A percentile compares a stretch with the other conserved stretches of the same genome.
phyloP scores from a whole-genome alignment of 2,329 filamentous ascomycete genomes.

The Fusarium agapanthi region DNA sequence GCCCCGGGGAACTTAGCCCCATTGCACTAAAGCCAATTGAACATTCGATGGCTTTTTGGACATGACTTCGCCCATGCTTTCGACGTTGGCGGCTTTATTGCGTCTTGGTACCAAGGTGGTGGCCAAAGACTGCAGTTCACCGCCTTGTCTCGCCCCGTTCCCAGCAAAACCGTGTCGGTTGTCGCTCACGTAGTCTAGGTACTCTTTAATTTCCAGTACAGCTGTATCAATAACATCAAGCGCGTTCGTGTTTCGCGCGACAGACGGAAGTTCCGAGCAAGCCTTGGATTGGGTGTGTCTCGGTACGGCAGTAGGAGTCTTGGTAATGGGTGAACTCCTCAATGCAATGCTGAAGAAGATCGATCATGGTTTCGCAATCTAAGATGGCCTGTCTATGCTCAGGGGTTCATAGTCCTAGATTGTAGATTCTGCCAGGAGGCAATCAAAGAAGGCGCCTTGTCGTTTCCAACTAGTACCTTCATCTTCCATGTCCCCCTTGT shows the following conservation, averaged over 20 bases:
- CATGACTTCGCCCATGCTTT: background rate
- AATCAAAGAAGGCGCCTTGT: background rate
- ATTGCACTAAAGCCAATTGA: background rate
- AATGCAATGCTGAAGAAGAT: background rate
- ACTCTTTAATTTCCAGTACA: background rate
- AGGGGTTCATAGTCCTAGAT: background rate
- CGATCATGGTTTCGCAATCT: background rate
- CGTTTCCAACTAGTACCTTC: background rate
- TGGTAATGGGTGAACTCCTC: background rate
- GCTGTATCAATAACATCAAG: background rate
- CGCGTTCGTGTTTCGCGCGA: background rate
- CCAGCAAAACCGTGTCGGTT: background rate
- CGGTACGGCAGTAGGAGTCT: background rate
- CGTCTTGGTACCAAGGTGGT: background rate
- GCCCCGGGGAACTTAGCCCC: background rate
- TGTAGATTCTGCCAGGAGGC: background rate
- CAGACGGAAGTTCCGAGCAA: background rate
- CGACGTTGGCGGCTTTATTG: background rate
- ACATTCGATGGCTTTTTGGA: too few relatives aligned
- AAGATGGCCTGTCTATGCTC: background rate
- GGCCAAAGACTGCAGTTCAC: background rate
- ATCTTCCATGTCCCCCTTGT: background rate
- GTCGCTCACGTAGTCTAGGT: background rate
- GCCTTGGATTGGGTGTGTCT: background rate
- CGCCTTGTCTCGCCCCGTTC: background rate